Conservation (phyloP, 176 grass and related monocot genomes). For the Oryza officinalis region DNA sequence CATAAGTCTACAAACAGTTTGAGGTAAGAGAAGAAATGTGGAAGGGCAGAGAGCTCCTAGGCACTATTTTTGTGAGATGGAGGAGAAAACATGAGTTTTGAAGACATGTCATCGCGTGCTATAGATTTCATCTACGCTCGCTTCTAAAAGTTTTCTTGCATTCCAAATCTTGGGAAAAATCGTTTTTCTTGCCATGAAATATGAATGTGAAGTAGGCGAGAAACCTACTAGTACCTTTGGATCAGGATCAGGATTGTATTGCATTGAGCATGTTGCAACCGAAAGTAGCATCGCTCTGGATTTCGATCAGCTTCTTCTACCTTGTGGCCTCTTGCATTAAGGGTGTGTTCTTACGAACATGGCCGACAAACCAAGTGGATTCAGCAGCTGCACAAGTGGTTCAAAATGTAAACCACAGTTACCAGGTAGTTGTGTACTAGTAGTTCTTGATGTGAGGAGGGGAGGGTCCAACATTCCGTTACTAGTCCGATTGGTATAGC, state of each 20-base stretch:
- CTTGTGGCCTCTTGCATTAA: not conserved
- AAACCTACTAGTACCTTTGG: not conserved
- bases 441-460: too few relatives aligned
- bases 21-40: not conserved
- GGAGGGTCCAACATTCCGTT: too few relatives aligned
- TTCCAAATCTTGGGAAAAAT: not conserved
- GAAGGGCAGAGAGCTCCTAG: constrained; percentile 36
- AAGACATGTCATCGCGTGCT: constrained; percentile 35
- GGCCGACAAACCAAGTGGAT: too few relatives aligned
- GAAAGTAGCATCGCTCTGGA: not conserved
- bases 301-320: not conserved
- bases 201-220: not conserved
- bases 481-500: too few relatives aligned
- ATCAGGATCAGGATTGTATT: not conserved
- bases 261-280: not conserved
- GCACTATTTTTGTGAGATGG: constrained; percentile 46
- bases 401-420: too few relatives aligned
- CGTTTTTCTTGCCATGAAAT: not conserved
- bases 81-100: constrained; percentile 55
- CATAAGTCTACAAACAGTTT: not conserved
- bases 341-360: not conserved
- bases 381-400: too few relatives aligned
- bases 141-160: not conserved
- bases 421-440: too few relatives aligned
- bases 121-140: not conserved